Conservation (phyloP, 1,139 yeast genomes). For the Kodamaea arcana region DNA sequence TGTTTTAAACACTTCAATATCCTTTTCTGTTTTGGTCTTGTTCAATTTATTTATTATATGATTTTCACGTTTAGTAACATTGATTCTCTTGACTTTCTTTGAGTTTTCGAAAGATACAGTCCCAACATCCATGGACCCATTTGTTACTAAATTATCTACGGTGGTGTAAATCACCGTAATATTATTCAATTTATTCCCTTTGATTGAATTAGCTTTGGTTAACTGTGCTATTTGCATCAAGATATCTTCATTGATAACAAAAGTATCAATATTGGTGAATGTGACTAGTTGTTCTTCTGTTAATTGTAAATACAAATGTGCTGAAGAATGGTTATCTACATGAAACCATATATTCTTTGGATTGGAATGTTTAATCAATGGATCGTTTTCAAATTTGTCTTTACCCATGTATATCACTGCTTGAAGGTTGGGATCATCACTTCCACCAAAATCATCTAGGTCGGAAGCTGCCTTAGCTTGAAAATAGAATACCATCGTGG, state of each 20-base stretch:
- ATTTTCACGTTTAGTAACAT: constrained; percentile 57
- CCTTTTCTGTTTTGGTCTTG: constrained; percentile 52
- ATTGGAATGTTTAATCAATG: constrained; percentile 64
- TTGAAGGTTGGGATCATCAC: constrained; percentile 17
- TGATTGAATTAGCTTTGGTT: constrained; percentile 76
- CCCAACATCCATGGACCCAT: constrained; percentile 77
- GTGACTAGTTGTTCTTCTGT: constrained; percentile 34
- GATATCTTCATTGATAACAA: constrained; percentile 48
- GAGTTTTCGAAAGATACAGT: constrained; percentile 70
- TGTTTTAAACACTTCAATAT: constrained; percentile 50
- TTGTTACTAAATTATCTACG: constrained; percentile 66
- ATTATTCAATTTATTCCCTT: constrained; percentile 70
- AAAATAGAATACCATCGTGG: constrained; percentile 57
- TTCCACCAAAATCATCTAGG: constrained; percentile 28
- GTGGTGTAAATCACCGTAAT: constrained; percentile 74
- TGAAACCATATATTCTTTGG: constrained; percentile 81
- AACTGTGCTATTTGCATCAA: constrained; percentile 66
- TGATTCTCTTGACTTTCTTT: constrained; percentile 49
- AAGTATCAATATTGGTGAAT: constrained; percentile 24
- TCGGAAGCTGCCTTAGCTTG: constrained; percentile 28
- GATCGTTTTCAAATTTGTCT: constrained; percentile 74
- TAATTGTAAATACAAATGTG: constrained; percentile 72
- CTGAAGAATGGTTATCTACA: constrained; percentile 75
- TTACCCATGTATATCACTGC: constrained; percentile 63
- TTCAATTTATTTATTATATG: constrained; percentile 60